Conservation (phyloP, 2,329 filamentous ascomycete species). For the Ophiobolus disseminans region DNA sequence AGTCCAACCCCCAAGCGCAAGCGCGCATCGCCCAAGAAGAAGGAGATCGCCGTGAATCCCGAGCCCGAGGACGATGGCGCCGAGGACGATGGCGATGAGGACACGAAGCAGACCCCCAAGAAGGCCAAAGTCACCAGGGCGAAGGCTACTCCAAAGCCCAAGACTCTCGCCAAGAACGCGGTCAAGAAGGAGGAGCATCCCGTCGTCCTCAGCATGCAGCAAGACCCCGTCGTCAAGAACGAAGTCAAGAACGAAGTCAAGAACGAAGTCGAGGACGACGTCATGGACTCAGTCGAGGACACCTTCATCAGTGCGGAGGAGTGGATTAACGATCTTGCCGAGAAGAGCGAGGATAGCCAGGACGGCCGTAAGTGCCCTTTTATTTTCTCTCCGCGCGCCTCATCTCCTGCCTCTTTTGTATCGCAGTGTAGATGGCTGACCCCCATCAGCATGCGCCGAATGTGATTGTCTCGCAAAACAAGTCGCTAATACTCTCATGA, state of each 20-base stretch:
- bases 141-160: constrained; percentile 8
- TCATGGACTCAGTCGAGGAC: neutral
- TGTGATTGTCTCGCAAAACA: constrained; percentile 14
- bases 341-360: neutral
- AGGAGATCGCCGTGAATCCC: neutral
- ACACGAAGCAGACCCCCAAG: neutral
- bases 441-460: neutral
- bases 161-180: neutral
- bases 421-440: constrained; percentile 1
- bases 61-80: constrained; percentile 1
- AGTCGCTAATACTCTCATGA: constrained; percentile 13
- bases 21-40: constrained; percentile 17
- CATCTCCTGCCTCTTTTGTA: neutral
- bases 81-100: constrained; percentile 2
- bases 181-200: neutral
- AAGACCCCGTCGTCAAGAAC: neutral
- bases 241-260: neutral
- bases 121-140: constrained; percentile 11
- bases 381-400: no score
- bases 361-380: neutral
- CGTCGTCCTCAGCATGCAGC: neutral
- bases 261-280: neutral
- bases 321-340: neutral
- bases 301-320: constrained; percentile 15
- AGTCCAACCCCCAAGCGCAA: constrained; percentile 29